Percentiles rank a stretch among this genome's conserved stretches.
Evolutionary conservation across 345 rosid species (phyloP).

Genomic region (Salix brachista): DNA sequence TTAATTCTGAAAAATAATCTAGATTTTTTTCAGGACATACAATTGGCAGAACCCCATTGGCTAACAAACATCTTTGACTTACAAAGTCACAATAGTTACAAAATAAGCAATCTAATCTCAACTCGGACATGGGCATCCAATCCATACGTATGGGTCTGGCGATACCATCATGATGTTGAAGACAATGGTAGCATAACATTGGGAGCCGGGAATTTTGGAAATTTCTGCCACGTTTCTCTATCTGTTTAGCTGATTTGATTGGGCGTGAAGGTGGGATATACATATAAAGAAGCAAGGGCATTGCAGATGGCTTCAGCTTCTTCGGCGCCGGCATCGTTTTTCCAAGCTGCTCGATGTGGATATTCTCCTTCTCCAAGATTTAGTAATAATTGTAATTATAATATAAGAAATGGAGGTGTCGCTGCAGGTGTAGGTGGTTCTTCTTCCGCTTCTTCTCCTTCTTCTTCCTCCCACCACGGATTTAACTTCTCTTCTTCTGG

Average conservation of each 20-base stretch:
- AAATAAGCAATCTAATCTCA: too few relatives aligned
- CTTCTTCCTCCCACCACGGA: slow-evolving; percentile 43
- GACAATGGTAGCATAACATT: slow-evolving; percentile 7
- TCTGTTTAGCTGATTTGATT: background rate
- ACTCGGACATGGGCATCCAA: too few relatives aligned
- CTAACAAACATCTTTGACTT: too few relatives aligned
- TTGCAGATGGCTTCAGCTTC: slow-evolving; percentile 41
- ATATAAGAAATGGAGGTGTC: slow-evolving; percentile 24
- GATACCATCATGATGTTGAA: background rate
- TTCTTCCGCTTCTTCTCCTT: slow-evolving; percentile 32
- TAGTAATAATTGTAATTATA: background rate
- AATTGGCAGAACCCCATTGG: too few relatives aligned
- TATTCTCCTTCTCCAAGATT: slow-evolving; percentile 36
- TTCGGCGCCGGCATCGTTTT: background rate
- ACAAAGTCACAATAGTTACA: too few relatives aligned
- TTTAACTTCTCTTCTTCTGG: slow-evolving; percentile 29
- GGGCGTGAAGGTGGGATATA: background rate
- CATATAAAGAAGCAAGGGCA: background rate
- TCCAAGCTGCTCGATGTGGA: slow-evolving; percentile 47
- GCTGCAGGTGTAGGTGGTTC: slow-evolving; percentile 20
- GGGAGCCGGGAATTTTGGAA: slow-evolving; percentile 12
- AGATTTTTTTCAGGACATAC: too few relatives aligned
- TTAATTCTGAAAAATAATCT: too few relatives aligned
- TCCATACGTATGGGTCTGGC: background rate
- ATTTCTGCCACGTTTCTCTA: background rate